Percentiles rank a stretch among this genome's conserved stretches.
Conservation (phyloP, 208 protist species). For the Trypanosoma grayi region DNA sequence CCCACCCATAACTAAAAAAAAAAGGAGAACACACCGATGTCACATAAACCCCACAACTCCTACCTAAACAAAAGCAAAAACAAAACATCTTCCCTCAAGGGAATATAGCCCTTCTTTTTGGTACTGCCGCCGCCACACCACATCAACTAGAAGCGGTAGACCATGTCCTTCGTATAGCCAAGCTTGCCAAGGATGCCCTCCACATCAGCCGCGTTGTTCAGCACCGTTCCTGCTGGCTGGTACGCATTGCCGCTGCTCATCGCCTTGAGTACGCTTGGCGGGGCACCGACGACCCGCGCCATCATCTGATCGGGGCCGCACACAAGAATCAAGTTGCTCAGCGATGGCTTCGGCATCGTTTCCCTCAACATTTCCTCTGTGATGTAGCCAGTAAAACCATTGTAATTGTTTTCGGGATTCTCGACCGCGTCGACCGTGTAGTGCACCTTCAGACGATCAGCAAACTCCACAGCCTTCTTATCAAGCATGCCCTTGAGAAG, state of each 20-base stretch:
- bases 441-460: conserved; percentile 80
- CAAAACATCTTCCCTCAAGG: background rate
- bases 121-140: background rate
- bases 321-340: conserved; percentile 77
- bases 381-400: conserved; percentile 81
- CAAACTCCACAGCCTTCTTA: conserved; percentile 46
- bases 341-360: conserved; percentile 71
- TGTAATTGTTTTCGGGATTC: conserved; percentile 66
- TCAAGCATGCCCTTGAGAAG: conserved; percentile 90
- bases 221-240: conserved; percentile 68
- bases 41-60: too few relatives aligned
- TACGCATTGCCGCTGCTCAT: conserved; percentile 75
- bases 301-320: conserved; percentile 90
- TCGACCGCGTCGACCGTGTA: conserved; percentile 85
- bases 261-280: conserved; percentile 50
- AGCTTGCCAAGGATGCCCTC: conserved; percentile 63
- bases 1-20: too few relatives aligned
- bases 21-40: too few relatives aligned
- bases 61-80: background rate
- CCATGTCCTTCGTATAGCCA: conserved; percentile 79
- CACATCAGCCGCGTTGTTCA: conserved; percentile 81
- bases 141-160: conserved; percentile 76
- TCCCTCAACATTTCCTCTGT: conserved; percentile 62
- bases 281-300: conserved; percentile 59
- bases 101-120: background rate